These are phyloP conservation scores for Talaromyces thailandensis DNA, from an alignment of 495 filamentous ascomycete species.

Conservation along the genomic window DNA sequence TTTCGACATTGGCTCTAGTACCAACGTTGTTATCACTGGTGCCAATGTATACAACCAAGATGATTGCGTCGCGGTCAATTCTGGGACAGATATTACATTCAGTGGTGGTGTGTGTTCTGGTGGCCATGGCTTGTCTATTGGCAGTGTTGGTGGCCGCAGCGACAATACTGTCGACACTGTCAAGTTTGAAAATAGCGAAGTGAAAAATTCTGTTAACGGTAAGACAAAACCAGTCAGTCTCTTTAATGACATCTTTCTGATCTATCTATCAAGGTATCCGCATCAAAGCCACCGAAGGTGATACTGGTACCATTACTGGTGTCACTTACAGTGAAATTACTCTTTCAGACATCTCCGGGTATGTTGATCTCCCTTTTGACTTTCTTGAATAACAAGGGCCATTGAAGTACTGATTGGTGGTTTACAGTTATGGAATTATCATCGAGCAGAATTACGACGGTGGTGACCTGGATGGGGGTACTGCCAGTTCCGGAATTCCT, in stretches of 20 bases:
- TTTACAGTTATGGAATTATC: slow-evolving; percentile 44
- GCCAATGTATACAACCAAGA: slow-evolving; percentile 34
- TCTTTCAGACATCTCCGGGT: slow-evolving; percentile 14
- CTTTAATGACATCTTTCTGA: neutral
- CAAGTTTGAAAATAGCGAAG: slow-evolving; percentile 12
- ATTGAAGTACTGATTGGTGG: slow-evolving; percentile 9
- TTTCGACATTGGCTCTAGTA: slow-evolving; percentile 35
- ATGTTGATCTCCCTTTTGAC: neutral
- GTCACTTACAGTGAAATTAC: slow-evolving; percentile 19
- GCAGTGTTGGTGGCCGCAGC: slow-evolving; percentile 37
- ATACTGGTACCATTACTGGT: slow-evolving; percentile 15
- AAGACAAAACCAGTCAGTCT: neutral
- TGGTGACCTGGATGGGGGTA: slow-evolving; percentile 38
- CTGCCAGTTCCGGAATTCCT: slow-evolving; percentile 45
- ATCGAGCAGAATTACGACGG: slow-evolving; percentile 58
- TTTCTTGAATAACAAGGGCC: neutral
- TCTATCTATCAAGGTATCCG: slow-evolving; percentile 15
- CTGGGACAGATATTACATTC: slow-evolving; percentile 27
- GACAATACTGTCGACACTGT: slow-evolving; percentile 25
- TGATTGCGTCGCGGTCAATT: slow-evolving; percentile 39
- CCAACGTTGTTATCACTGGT: slow-evolving; percentile 25
- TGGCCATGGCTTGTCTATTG: slow-evolving; percentile 33
- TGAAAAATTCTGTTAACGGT: slow-evolving; percentile 12
- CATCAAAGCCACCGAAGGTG: slow-evolving; percentile 17
- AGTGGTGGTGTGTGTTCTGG: slow-evolving; percentile 29